Percentiles rank a stretch among this genome's conserved stretches.
Conservation (phyloP, 192 early-diverging fungal genomes). For the Chytriomyces sp. region DNA sequence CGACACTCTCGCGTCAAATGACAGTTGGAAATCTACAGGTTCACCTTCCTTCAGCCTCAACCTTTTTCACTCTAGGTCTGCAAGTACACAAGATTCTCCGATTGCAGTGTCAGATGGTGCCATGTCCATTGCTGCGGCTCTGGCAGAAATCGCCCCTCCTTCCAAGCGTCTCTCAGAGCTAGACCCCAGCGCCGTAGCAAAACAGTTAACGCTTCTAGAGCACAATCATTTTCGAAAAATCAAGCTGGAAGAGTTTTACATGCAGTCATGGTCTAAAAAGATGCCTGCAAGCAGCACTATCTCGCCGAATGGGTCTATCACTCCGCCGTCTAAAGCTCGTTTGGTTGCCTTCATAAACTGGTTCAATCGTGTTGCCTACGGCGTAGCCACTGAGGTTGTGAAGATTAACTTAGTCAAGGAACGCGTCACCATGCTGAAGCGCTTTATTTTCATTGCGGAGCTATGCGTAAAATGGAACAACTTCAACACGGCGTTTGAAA, state of each 20-base stretch:
- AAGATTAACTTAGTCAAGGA: conserved; percentile 40
- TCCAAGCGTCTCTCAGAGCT: conserved; percentile 35
- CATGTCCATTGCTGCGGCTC: neutral
- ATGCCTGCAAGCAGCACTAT: conserved; percentile 40
- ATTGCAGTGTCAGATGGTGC: neutral
- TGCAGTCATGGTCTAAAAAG: conserved; percentile 39
- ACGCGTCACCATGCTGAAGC: conserved; percentile 50
- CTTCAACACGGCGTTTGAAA: conserved; percentile 75
- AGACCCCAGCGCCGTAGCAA: conserved; percentile 67
- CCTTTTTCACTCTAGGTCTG: neutral
- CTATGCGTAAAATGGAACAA: conserved; percentile 59
- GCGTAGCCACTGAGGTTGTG: conserved; percentile 58
- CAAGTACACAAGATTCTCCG: neutral
- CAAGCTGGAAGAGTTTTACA: conserved; percentile 63
- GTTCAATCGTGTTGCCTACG: conserved; percentile 53
- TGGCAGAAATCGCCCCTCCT: neutral
- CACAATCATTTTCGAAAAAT: conserved; percentile 69
- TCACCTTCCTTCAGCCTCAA: neutral
- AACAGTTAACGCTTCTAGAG: conserved; percentile 78
- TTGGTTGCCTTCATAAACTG: conserved; percentile 40
- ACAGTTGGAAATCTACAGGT: neutral
- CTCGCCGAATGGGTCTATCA: no score
- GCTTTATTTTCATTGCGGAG: conserved; percentile 60
- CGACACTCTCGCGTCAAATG: neutral
- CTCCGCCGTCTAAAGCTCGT: conserved; percentile 20